A percentile compares a stretch with the other conserved stretches of the same genome.
These are phyloP conservation scores for Cryphonectria nitschkei DNA, from an alignment of 2,329 filamentous ascomycete genomes.

Conservation along the genomic window DNA sequence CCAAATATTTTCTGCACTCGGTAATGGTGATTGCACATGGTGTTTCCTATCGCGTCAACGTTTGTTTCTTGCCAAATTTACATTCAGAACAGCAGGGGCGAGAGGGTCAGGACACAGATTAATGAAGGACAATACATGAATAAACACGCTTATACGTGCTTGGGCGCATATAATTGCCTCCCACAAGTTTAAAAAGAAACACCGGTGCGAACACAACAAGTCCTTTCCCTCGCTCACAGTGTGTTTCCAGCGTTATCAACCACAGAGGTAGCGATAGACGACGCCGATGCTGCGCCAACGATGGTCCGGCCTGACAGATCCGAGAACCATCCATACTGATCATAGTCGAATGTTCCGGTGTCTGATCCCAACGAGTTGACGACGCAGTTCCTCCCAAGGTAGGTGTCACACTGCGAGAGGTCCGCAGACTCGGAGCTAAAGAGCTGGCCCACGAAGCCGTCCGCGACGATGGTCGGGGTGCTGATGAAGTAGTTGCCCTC, in stretches of 20 bases:
- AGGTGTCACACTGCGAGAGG: conserved; percentile 4
- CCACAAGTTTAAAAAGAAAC: not conserved
- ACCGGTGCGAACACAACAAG: not conserved
- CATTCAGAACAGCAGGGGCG: not conserved
- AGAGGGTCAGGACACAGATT: not conserved
- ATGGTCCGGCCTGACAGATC: not conserved
- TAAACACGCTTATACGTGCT: not conserved
- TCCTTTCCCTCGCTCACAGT: not conserved
- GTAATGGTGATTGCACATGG: not conserved
- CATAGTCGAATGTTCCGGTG: not conserved
- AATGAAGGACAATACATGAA: not conserved
- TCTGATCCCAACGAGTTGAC: conserved; percentile 6
- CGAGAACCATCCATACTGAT: conserved; percentile 1
- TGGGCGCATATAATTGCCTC: not conserved
- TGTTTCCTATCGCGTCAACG: not conserved
- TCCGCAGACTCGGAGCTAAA: conserved; percentile 23
- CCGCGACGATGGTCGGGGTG: conserved; percentile 46
- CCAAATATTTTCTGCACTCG: not conserved
- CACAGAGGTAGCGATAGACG: not conserved
- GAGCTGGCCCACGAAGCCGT: conserved; percentile 29
- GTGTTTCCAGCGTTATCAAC: conserved; percentile 5
- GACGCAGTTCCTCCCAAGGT: conserved; percentile 15
- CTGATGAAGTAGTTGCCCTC: conserved; percentile 64
- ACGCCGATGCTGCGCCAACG: not conserved
- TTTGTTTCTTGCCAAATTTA: not conserved